Evolutionary conservation across 1,284 basidiomycete species (phyloP).

Genomic region (Trametes hirsuta): DNA sequence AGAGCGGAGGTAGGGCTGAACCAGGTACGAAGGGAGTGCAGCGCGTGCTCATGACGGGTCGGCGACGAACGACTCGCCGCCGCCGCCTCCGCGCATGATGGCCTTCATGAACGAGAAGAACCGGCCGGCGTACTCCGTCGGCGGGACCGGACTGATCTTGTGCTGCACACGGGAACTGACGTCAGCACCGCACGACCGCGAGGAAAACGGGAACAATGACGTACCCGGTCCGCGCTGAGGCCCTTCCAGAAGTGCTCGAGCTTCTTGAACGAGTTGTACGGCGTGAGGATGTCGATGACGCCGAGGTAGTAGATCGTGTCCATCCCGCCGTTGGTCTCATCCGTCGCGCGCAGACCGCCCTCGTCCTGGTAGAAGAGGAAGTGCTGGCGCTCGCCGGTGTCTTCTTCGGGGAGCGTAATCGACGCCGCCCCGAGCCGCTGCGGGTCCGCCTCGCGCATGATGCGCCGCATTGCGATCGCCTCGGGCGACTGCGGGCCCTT

Average conservation of each 20-base stretch:
- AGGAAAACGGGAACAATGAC: slow-evolving; percentile 37
- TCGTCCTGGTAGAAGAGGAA: slow-evolving; percentile 98
- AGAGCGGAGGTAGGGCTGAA: not conserved
- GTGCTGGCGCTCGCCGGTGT: slow-evolving; percentile 76
- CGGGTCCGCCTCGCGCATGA: slow-evolving; percentile 83
- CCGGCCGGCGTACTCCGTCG: slow-evolving; percentile 81
- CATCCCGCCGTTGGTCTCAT: slow-evolving; percentile 77
- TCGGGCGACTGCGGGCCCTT: slow-evolving; percentile 66
- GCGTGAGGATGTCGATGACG: slow-evolving; percentile 94
- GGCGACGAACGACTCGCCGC: slow-evolving; percentile 62
- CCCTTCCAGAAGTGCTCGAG: slow-evolving; percentile 94
- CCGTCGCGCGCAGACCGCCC: slow-evolving; percentile 89
- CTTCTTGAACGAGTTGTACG: slow-evolving; percentile 81
- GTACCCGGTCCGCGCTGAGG: slow-evolving; percentile 80
- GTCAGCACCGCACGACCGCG: slow-evolving; percentile 8
- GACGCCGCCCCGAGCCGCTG: slow-evolving; percentile 66
- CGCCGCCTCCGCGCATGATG: slow-evolving; percentile 83
- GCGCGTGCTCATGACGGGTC: slow-evolving; percentile 33
- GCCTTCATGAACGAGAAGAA: slow-evolving; percentile 89
- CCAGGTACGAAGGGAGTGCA: not conserved
- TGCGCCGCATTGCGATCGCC: slow-evolving; percentile 82
- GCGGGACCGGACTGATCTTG: slow-evolving; percentile 91
- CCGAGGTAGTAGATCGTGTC: slow-evolving; percentile 93
- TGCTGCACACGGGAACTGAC: slow-evolving; percentile 53
- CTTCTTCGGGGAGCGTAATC: slow-evolving; percentile 71